These are phyloP conservation scores for Akanthomyces dipterigenus DNA, from an alignment of 2,329 filamentous ascomycete genomes.

Conservation along the genomic window DNA sequence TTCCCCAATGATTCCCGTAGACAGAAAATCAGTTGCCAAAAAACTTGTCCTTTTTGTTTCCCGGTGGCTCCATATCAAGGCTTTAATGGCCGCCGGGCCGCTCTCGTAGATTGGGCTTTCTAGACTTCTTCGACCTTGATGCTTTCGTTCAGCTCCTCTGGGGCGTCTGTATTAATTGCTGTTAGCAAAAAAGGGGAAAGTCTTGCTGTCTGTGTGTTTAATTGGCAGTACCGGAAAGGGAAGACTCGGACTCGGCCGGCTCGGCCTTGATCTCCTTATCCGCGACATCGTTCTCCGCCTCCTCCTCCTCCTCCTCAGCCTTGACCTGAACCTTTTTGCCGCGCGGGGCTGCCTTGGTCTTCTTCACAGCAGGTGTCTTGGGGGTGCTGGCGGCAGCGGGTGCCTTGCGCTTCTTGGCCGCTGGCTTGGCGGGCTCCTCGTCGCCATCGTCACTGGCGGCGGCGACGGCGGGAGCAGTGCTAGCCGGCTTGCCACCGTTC, in stretches of 20 bases:
- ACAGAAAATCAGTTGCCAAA: neutral
- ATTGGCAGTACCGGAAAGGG: conserved; percentile 20
- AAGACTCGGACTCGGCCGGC: conserved; percentile 17
- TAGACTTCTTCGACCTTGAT: neutral
- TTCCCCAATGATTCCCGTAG: neutral
- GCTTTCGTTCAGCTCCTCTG: neutral
- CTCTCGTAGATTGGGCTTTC: too few species aligned
- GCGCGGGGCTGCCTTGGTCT: conserved; percentile 19
- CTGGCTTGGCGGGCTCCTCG: neutral
- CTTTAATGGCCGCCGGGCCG: neutral
- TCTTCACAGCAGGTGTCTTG: conserved; percentile 19
- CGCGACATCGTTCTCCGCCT: conserved; percentile 10
- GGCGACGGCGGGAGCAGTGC: conserved; percentile 7
- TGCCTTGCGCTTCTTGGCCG: conserved; percentile 10
- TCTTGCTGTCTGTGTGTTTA: neutral
- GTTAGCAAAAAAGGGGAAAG: neutral
- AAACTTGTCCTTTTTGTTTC: neutral
- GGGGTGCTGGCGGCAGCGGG: conserved; percentile 13
- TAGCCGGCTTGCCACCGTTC: conserved; percentile 3
- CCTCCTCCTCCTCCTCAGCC: conserved; percentile 17
- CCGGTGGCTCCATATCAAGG: neutral
- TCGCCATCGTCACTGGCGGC: conserved; percentile 11
- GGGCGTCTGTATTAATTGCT: neutral
- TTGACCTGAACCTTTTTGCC: conserved; percentile 14
- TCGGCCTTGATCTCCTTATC: conserved; percentile 17